phyloP scores from a whole-genome alignment of 2,329 filamentous ascomycete genomes.

The Alternaria triticimaculans region DNA sequence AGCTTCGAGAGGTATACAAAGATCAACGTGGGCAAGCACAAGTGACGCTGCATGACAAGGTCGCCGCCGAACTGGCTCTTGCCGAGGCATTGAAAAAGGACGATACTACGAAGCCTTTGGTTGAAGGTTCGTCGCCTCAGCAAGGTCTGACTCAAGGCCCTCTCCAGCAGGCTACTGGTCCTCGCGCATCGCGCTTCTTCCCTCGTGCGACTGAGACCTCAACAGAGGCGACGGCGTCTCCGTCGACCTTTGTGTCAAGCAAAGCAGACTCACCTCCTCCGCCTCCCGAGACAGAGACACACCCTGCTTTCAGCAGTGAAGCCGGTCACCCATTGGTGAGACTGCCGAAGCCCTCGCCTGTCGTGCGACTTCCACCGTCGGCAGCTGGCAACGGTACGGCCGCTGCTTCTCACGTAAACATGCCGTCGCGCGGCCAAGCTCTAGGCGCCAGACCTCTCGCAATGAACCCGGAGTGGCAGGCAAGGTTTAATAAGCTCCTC shows the following conservation, averaged over 20 bases:
- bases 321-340: conserved; percentile 70
- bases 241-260: conserved; percentile 23
- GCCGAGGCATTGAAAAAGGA: conserved; percentile 32
- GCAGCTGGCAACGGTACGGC: conserved; percentile 43
- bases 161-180: conserved; percentile 34
- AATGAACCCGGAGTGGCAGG: conserved; percentile 71
- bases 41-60: conserved; percentile 35
- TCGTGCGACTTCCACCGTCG: conserved; percentile 79
- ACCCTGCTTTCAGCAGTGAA: conserved; percentile 76
- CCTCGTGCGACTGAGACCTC: conserved; percentile 38
- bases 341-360: conserved; percentile 72
- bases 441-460: conserved; percentile 48
- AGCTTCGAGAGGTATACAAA: conserved; percentile 43
- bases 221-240: conserved; percentile 28
- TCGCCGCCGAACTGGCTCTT: conserved; percentile 22
- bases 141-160: conserved; percentile 28
- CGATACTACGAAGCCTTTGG: conserved; percentile 29
- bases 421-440: conserved; percentile 42
- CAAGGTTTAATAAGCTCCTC: conserved; percentile 79
- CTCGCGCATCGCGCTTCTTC: conserved; percentile 49
- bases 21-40: conserved; percentile 40
- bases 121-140: conserved; percentile 33
- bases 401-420: conserved; percentile 48
- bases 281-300: conserved; percentile 74
- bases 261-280: conserved; percentile 50